Percentiles rank a stretch among this genome's conserved stretches.
Evolutionary conservation across 225 moss, liverwort and hornwort species (phyloP).

Genomic region (Physcomitrium patens): DNA sequence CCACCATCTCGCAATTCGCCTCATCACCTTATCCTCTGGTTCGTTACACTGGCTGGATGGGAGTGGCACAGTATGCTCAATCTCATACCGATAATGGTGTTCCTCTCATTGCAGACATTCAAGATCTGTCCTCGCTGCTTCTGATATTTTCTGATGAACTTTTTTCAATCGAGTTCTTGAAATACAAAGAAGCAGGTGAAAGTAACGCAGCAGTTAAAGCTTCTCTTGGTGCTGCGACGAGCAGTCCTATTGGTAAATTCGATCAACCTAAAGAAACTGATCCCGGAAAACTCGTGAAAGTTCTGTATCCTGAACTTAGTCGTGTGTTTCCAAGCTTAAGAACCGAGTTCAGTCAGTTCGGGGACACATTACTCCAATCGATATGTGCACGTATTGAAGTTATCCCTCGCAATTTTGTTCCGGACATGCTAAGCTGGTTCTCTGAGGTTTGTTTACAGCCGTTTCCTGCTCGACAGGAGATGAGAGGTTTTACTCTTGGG

Average conservation of each 20-base stretch:
- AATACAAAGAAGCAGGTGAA: constrained; percentile 47
- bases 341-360: constrained; percentile 78
- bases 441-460: constrained; percentile 81
- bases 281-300: constrained; percentile 70
- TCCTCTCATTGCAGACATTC: constrained; percentile 69
- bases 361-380: constrained; percentile 65
- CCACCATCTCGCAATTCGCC: constrained; percentile 63
- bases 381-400: constrained; percentile 67
- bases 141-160: constrained; percentile 92
- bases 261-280: constrained; percentile 52
- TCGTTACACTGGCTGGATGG: constrained; percentile 94
- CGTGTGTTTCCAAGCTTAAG: constrained; percentile 74
- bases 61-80: constrained; percentile 74
- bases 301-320: constrained; percentile 78
- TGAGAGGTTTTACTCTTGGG: constrained; percentile 64
- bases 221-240: constrained; percentile 43
- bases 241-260: background rate
- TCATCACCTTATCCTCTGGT: constrained; percentile 76
- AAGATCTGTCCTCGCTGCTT: constrained; percentile 72
- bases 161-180: constrained; percentile 62
- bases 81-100: constrained; percentile 60
- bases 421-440: constrained; percentile 93
- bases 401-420: constrained; percentile 69
- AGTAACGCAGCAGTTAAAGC: constrained; percentile 49
- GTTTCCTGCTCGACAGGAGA: constrained; percentile 58